Evolutionary conservation across 768 basidiomycete genomes (phyloP).

Genomic region (Lentinus brumalis): DNA sequence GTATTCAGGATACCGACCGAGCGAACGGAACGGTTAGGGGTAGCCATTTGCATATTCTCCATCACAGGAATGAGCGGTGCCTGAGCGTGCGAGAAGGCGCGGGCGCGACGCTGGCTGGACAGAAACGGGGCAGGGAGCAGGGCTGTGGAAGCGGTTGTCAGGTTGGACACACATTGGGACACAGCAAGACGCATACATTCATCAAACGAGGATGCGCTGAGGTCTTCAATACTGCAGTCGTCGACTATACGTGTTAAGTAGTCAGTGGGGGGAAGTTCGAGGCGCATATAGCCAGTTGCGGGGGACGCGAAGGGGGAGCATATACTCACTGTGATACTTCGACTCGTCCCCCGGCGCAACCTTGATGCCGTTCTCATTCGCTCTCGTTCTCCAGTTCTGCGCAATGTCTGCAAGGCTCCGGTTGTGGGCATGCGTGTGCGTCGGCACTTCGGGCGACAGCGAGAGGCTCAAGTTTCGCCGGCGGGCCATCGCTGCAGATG

Average conservation of each 20-base stretch:
- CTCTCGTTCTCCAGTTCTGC: conserved; percentile 71
- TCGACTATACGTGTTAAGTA: conserved; percentile 2
- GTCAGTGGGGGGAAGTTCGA: not conserved
- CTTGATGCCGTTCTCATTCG: conserved; percentile 71
- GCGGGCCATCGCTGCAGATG: conserved; percentile 37
- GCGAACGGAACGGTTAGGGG: conserved; percentile 29
- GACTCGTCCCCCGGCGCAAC: conserved; percentile 56
- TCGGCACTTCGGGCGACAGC: conserved; percentile 40
- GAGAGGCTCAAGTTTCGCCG: conserved; percentile 44
- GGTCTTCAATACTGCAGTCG: conserved; percentile 20
- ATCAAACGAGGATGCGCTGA: conserved; percentile 21
- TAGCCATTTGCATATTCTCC: conserved; percentile 29
- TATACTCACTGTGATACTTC: conserved; percentile 32
- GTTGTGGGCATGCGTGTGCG: conserved; percentile 36
- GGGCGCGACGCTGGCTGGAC: conserved; percentile 46
- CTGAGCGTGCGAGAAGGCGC: conserved; percentile 63
- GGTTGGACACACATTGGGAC: not conserved
- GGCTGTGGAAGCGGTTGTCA: conserved; percentile 35
- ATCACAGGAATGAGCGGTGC: conserved; percentile 35
- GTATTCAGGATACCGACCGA: conserved; percentile 55
- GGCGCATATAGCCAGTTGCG: conserved; percentile 7
- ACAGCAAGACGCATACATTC: conserved; percentile 13
- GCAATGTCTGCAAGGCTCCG: conserved; percentile 60
- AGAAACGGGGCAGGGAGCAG: conserved; percentile 63
- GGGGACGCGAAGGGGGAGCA: conserved; percentile 1